Conservation (phyloP, 805 yeast species). For the Lipomyces orientalis region DNA sequence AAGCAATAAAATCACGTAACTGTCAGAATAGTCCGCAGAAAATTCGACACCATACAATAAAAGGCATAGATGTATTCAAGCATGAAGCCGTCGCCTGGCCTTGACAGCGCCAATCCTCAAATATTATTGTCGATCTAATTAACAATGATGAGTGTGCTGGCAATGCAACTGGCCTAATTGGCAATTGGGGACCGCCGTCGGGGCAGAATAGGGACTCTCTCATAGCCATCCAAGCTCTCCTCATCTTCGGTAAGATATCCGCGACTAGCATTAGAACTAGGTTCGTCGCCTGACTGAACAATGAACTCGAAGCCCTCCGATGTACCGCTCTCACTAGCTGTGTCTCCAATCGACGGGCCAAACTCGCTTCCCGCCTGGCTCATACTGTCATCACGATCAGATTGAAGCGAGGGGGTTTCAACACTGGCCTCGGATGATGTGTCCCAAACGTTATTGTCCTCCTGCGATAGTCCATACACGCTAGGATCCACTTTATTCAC, state of each 20-base stretch:
- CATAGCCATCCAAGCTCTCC: conserved; percentile 1
- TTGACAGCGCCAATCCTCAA: no score
- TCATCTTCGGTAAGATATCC: conserved; percentile 9
- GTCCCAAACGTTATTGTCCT: not conserved
- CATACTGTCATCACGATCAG: not conserved
- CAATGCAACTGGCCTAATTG: no score
- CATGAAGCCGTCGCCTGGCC: no score
- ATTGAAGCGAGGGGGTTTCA: not conserved
- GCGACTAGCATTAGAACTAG: conserved; percentile 2
- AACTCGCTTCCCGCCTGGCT: not conserved
- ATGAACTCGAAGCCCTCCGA: conserved; percentile 6
- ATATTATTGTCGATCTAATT: no score
- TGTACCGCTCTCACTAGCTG: conserved; percentile 6
- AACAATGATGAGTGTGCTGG: no score
- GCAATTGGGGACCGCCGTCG: not conserved
- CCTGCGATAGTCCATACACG: not conserved
- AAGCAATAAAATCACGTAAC: not conserved
- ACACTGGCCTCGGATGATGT: not conserved
- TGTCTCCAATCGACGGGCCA: not conserved
- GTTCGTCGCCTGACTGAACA: conserved; percentile 5
- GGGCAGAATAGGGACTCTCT: not conserved
- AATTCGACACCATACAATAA: not conserved
- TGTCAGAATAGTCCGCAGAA: not conserved
- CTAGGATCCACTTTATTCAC: not conserved
- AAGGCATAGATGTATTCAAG: not conserved